Base-by-base conservation (phyloP, 2,329 filamentous ascomycete species). In the Grosmannia clavigera region DNA sequence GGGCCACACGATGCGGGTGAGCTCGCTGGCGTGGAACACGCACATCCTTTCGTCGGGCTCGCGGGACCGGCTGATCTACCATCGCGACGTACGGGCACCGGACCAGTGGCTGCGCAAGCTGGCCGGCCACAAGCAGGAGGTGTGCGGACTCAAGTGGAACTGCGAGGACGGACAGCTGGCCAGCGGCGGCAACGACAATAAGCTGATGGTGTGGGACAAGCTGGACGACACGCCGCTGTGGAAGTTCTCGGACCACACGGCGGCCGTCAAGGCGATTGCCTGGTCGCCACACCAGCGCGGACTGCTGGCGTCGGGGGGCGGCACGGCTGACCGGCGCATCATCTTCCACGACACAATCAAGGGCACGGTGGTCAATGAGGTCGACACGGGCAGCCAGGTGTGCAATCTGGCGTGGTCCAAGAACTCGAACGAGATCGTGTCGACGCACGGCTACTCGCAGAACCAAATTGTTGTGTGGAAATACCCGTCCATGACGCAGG, bases 381-480 rank as follows among this genome's bases (percentile, higher is more conserved):
- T 97, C 63, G 94, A 99, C 70, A 99, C 94, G 0, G 94, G 94
- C 57, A 96, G 90, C 68, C 94, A 99, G 72, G 94, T 99, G n/a
- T 99, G 94, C 75, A 99, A 99, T 69, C 79, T 99, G 52, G 89
- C 92, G 4, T 99, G 95, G 92, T 94, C 88, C 22, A 95, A 95
- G 70, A 96, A 96, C 72, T 96, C 90, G 9, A 96, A 96, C 70
- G 94, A 99, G 73, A 91, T 99, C 61, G 92, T 99, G 59, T 92
- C 88, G 57, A 99, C 94, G 1, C 94, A 99, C 70, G 94, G 94
- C 7, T 99, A 96, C 75, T 92, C 87, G 66, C 94, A 99, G 70
- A 96, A 99, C 71, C 94, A 97, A 72, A 96, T 99, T 67, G 92
- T 97, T 46, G 90, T 99, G 60, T 99, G 94, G 94, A 99, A 99